A percentile compares a stretch with the other conserved stretches of the same genome.
Conservation (phyloP, 768 basidiomycete genomes). For the Psilocybe cubensis region DNA sequence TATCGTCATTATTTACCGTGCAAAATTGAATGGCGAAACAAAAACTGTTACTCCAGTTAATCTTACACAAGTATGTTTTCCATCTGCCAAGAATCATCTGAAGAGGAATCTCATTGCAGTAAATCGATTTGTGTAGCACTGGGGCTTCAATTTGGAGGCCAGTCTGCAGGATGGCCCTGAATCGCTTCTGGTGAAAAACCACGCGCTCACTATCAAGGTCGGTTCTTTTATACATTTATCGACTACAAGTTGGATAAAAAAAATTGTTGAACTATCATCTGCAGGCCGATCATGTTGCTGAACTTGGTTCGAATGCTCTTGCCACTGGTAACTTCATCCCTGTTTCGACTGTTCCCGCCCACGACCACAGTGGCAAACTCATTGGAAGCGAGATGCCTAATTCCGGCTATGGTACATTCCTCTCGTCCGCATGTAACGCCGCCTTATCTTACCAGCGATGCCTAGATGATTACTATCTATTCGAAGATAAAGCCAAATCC, state of each 20-base stretch:
- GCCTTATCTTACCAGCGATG: not conserved
- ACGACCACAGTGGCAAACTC: conserved; percentile 50
- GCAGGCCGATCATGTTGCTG: conserved; percentile 59
- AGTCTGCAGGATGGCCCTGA: conserved; percentile 52
- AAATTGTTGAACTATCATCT: conserved; percentile 7
- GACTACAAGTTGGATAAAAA: not conserved
- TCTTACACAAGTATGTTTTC: conserved; percentile 63
- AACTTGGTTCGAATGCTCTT: conserved; percentile 51
- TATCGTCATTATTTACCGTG: conserved; percentile 69
- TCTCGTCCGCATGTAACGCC: not conserved
- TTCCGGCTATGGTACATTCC: conserved; percentile 59
- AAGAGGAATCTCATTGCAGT: not conserved
- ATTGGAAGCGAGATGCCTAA: conserved; percentile 64
- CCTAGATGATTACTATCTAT: conserved; percentile 68
- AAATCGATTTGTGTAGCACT: conserved; percentile 51
- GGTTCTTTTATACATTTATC: not conserved
- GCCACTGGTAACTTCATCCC: conserved; percentile 55
- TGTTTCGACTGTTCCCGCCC: conserved; percentile 48
- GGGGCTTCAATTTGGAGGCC: conserved; percentile 83
- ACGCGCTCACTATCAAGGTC: conserved; percentile 45
- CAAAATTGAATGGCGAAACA: conserved; percentile 56
- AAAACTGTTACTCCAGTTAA: conserved; percentile 72
- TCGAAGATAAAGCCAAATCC: conserved; percentile 41
- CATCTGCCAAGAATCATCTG: conserved; percentile 5
- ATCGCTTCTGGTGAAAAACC: conserved; percentile 54